Base-by-base conservation (phyloP, 306 rosid species). In the Sicyos edulis region DNA sequence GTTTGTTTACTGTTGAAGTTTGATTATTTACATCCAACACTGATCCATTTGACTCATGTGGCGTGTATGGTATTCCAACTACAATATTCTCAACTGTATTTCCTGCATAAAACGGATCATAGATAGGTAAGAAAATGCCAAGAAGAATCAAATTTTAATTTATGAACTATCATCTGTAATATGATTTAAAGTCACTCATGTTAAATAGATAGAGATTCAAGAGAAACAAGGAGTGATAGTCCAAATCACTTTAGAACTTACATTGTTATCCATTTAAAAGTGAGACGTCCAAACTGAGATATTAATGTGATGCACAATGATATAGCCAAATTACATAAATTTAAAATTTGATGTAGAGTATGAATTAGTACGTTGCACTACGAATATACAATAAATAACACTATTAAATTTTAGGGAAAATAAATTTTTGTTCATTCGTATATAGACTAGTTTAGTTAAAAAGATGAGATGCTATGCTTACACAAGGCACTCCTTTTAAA, bases 41-140 rank as follows among this genome's bases (percentile, higher is more conserved):
- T 12, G 71, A 66, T 66, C 71, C 71, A 66, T 66, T 66, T 8
- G 55, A 42, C 53, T 45, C 71, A 45, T 66, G 71, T 20, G 71
- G 49, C 49, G 37, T 14, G 71, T 66, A 66, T 66, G 71, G 37
- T 20, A 66, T 66, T 66, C 71, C 71, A 66, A 66, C 54, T 44
- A 66, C 71, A 66, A 66, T 45, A 20, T 66, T 45, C 71, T 66
- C 71, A 6, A 44, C 53, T 12, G 70, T 17, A 40, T 2, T 63
- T 63, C 20, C 71, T 45, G 71, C 54, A 66, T 45, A 11, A 66
- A 66, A 44, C 13, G 3, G 37, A 66, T 59, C 42, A 59, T 26
- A 5, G 7, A 34, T 45, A 20, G 44, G 65, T 11, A 59, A 45
- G 54, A 3, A 17, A 66, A 66, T 66, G 19, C 37, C 53, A 66